A percentile compares a stretch with the other conserved stretches of the same genome.
phyloP scores from a whole-genome alignment of 2,329 filamentous ascomycete species.

The Hypoxylon rubiginosum region DNA sequence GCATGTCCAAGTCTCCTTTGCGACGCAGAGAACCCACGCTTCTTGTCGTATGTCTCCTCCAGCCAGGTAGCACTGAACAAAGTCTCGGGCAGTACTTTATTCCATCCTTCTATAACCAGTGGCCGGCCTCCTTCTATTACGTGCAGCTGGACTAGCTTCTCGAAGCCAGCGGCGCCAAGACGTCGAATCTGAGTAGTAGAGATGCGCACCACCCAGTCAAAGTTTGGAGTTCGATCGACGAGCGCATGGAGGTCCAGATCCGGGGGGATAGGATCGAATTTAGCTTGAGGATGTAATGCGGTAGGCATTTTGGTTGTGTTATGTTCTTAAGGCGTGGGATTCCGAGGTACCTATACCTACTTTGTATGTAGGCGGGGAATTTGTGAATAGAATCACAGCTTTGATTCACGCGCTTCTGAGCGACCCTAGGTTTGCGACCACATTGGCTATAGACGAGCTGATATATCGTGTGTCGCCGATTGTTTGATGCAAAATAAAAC shows the following conservation, averaged over 20 bases:
- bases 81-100: conserved; percentile 78
- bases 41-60: conserved; percentile 80
- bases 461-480: background rate
- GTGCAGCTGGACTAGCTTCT: conserved; percentile 85
- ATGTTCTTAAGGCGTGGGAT: background rate
- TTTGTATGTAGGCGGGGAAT: conserved; percentile 29
- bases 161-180: conserved; percentile 83
- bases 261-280: conserved; percentile 91
- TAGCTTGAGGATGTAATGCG: conserved; percentile 82
- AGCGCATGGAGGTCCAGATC: conserved; percentile 82
- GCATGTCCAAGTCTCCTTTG: conserved; percentile 22
- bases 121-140: conserved; percentile 89
- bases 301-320: conserved; percentile 73
- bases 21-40: conserved; percentile 67
- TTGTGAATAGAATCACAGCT: conserved; percentile 32
- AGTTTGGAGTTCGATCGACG: conserved; percentile 84
- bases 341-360: conserved; percentile 2
- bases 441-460: conserved; percentile 5
- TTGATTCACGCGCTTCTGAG: conserved; percentile 31
- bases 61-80: conserved; percentile 88
- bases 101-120: conserved; percentile 90
- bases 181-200: conserved; percentile 82
- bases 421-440: conserved; percentile 12
- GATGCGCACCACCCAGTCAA: conserved; percentile 87
- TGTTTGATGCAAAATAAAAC: background rate